phyloP scores from a whole-genome alignment of 2,329 filamentous ascomycete species.

The Trichoderma harzianum region DNA sequence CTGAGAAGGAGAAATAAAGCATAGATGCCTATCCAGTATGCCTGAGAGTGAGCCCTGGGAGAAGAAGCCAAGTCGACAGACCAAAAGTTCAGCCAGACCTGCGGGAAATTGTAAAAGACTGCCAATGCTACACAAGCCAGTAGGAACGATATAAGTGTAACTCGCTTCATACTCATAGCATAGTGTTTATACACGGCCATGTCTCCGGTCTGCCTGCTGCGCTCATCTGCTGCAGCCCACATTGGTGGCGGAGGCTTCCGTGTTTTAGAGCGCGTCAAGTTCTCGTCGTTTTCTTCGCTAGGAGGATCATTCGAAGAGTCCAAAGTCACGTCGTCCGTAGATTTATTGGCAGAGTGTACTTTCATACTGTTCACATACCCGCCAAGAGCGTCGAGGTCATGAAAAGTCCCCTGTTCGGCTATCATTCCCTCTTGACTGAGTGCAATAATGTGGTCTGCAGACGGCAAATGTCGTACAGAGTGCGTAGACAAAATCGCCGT shows the following conservation, averaged over 20 bases:
- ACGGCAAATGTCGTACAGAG: slow-evolving; percentile 31
- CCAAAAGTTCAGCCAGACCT: slow-evolving; percentile 43
- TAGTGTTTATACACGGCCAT: slow-evolving; percentile 36
- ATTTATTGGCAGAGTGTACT: slow-evolving; percentile 25
- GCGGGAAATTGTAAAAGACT: slow-evolving; percentile 30
- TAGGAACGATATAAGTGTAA: slow-evolving; percentile 22
- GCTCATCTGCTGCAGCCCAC: slow-evolving; percentile 16
- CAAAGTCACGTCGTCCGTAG: background rate
- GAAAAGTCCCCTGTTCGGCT: slow-evolving; percentile 39
- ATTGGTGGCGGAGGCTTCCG: background rate
- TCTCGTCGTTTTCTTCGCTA: background rate
- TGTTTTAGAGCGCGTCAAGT: background rate
- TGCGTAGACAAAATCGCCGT: slow-evolving; percentile 43
- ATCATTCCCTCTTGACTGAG: slow-evolving; percentile 40
- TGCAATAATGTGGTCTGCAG: slow-evolving; percentile 46
- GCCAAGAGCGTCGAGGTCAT: slow-evolving; percentile 29
- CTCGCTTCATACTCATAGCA: slow-evolving; percentile 27
- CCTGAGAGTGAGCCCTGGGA: slow-evolving; percentile 14
- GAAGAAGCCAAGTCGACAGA: slow-evolving; percentile 27
- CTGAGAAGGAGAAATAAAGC: slow-evolving; percentile 22
- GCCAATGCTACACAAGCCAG: slow-evolving; percentile 25
- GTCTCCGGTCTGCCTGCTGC: slow-evolving; percentile 31
- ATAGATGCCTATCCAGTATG: slow-evolving; percentile 34
- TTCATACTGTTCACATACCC: slow-evolving; percentile 40
- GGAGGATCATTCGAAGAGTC: background rate